A percentile compares a stretch with the other conserved stretches of the same genome.
Evolutionary conservation across 1,139 yeast species (phyloP).

Genomic region (Diutina rugosa): DNA sequence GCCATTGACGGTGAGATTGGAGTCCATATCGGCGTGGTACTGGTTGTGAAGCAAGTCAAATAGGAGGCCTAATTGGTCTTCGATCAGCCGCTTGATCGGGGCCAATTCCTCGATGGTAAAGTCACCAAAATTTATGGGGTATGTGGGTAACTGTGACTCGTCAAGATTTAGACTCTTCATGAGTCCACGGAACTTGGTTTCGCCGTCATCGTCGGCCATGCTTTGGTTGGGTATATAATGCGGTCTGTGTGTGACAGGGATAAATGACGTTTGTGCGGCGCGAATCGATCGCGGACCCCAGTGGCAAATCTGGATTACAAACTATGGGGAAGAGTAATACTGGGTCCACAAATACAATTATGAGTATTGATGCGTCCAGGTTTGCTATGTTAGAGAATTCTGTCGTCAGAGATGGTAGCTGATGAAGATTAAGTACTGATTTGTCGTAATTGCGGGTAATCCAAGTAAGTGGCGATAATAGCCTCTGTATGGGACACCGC

Average conservation of each 20-base stretch:
- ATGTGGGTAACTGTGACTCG: background rate
- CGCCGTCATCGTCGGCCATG: background rate
- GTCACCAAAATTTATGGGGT: background rate
- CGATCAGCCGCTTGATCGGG: background rate
- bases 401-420: too few species aligned
- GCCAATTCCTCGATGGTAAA: background rate
- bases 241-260: background rate
- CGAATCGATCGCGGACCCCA: too few species aligned
- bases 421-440: too few species aligned
- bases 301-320: too few species aligned
- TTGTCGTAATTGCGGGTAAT: too few species aligned
- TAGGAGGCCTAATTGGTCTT: background rate
- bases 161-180: slow-evolving; percentile 2
- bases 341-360: too few species aligned
- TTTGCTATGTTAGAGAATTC: too few species aligned
- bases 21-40: background rate
- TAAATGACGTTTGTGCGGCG: background rate
- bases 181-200: background rate
- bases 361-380: too few species aligned
- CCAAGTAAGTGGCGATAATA: too few species aligned
- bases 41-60: background rate
- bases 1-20: slow-evolving; percentile 36
- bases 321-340: too few species aligned
- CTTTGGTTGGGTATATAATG: background rate
- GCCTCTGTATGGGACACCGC: too few species aligned